Evolutionary conservation across 75 land plant genomes (phyloP).

Genomic region (Isoetes taiwanensis): DNA sequence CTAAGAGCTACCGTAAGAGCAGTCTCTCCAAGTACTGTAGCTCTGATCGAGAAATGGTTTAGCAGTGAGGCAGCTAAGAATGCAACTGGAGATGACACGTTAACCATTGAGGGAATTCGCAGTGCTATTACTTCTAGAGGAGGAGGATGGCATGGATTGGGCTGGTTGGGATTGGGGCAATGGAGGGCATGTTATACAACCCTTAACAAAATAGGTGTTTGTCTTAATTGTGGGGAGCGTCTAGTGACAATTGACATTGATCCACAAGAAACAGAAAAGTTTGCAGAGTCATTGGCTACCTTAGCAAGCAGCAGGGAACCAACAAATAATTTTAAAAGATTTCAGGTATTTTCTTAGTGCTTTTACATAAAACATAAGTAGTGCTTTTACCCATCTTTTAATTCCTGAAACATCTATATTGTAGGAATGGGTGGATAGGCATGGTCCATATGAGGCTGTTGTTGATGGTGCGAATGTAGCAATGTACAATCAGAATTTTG

Average conservation of each 20-base stretch:
- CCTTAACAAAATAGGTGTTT: conserved; percentile 39
- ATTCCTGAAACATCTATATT: neutral
- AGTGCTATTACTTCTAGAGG: conserved; percentile 41
- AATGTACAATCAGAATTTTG: conserved; percentile 43
- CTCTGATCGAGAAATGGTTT: conserved; percentile 63
- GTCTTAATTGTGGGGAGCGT: conserved; percentile 47
- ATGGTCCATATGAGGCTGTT: conserved; percentile 72
- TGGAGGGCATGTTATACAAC: conserved; percentile 42
- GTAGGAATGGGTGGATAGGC: conserved; percentile 67
- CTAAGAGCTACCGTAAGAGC: conserved; percentile 42
- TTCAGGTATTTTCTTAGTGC: conserved; percentile 45
- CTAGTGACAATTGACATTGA: conserved; percentile 75
- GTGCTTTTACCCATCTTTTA: too few relatives aligned
- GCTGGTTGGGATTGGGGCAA: conserved; percentile 70
- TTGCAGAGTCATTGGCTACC: conserved; percentile 51
- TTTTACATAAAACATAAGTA: too few relatives aligned
- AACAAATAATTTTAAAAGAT: conserved; percentile 39
- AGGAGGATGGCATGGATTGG: conserved; percentile 95
- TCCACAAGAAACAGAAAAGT: conserved; percentile 67
- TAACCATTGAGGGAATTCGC: conserved; percentile 14
- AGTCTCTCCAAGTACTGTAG: conserved; percentile 45
- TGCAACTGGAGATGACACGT: neutral
- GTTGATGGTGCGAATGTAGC: conserved; percentile 94
- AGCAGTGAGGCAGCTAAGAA: conserved; percentile 29
- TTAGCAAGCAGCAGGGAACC: conserved; percentile 61